A percentile compares a stretch with the other conserved stretches of the same genome.
phyloP scores from a whole-genome alignment of 768 basidiomycete genomes.

The Megacollybia marginata region DNA sequence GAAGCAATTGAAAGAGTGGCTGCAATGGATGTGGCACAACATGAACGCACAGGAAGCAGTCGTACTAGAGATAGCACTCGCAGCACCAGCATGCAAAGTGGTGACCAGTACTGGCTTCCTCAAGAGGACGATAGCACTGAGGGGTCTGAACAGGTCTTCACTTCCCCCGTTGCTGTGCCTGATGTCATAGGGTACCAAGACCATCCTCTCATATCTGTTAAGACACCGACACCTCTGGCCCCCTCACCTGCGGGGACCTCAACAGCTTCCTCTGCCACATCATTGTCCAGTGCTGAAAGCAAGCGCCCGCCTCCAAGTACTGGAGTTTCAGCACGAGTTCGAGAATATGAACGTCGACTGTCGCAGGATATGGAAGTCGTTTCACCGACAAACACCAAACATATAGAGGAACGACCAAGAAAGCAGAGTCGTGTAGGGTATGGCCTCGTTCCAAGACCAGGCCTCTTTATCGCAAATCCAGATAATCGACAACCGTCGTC shows the following conservation, averaged over 20 bases:
- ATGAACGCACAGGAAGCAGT: slow-evolving; percentile 22
- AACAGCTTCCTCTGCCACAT: slow-evolving; percentile 5
- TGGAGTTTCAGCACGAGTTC: slow-evolving; percentile 44
- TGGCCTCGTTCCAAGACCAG: slow-evolving; percentile 55
- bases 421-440: slow-evolving; percentile 44
- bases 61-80: slow-evolving; percentile 6
- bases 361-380: slow-evolving; percentile 37
- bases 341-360: slow-evolving; percentile 50
- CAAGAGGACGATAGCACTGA: slow-evolving; percentile 3
- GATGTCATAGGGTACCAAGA: slow-evolving; percentile 1
- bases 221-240: slow-evolving; percentile 1
- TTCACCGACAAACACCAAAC: slow-evolving; percentile 31
- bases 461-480: slow-evolving; percentile 72
- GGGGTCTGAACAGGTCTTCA: too few species aligned
- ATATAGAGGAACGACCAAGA: slow-evolving; percentile 32
- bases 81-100: slow-evolving; percentile 4
- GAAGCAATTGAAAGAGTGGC: slow-evolving; percentile 61
- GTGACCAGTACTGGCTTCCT: slow-evolving; percentile 1
- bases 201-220: slow-evolving; percentile 6
- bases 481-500: slow-evolving; percentile 24
- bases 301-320: slow-evolving; percentile 15
- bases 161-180: too few species aligned
- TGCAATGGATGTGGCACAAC: slow-evolving; percentile 67
- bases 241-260: slow-evolving; percentile 3
- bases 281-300: neutral